These are phyloP conservation scores for Bretschneidera sinensis DNA, from an alignment of 345 rosid genomes.

Conservation along the genomic window DNA sequence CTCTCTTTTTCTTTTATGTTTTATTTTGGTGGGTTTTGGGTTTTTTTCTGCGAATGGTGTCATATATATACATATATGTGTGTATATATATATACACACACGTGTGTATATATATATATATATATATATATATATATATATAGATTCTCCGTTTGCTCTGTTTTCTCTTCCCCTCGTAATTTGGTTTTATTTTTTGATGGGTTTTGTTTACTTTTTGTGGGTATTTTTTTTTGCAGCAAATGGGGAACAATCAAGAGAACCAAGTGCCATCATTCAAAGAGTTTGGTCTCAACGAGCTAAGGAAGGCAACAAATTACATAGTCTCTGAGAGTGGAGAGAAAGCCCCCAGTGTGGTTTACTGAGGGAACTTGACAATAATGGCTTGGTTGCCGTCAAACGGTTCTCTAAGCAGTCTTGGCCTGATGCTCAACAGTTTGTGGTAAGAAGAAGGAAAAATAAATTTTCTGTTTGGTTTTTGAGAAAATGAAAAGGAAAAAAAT, in stretches of 20 bases:
- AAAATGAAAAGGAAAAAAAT: background rate
- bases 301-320: constrained; percentile 65
- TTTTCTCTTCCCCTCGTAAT: background rate
- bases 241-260: constrained; percentile 39
- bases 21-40: background rate
- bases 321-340: constrained; percentile 97
- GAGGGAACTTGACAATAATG: constrained; percentile 66
- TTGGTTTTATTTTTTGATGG: background rate
- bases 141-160: too few species aligned
- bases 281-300: constrained; percentile 61
- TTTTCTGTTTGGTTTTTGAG: background rate
- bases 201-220: constrained; percentile 15
- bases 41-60: background rate
- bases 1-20: background rate
- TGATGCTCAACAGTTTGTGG: constrained; percentile 90
- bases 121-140: too few species aligned
- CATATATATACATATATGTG: too few species aligned
- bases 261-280: constrained; percentile 60
- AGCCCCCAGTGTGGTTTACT: constrained; percentile 89
- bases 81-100: too few species aligned
- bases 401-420: constrained; percentile 96
- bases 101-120: too few species aligned
- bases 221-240: constrained; percentile 21
- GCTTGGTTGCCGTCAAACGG: constrained; percentile 75
- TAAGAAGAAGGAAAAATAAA: constrained; percentile 14